A percentile compares a stretch with the other conserved stretches of the same genome.
Conservation (phyloP, 1,284 basidiomycete species). For the Sparassis latifolia region DNA sequence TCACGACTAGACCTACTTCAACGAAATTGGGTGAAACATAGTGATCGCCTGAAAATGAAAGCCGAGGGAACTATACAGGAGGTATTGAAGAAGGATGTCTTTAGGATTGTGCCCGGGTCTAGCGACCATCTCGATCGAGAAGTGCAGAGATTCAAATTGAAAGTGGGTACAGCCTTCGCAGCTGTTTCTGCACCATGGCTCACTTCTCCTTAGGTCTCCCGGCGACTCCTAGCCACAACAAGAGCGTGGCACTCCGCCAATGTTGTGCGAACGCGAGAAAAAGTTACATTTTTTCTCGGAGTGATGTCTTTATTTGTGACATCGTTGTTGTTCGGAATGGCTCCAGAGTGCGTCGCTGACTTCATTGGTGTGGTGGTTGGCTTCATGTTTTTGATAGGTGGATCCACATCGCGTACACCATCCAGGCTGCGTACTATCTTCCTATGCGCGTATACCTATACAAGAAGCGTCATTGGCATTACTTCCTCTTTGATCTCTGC, state of each 20-base stretch:
- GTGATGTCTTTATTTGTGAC: constrained; percentile 85
- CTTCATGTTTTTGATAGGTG: constrained; percentile 38
- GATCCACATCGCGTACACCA: constrained; percentile 74
- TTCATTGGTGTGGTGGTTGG: constrained; percentile 17
- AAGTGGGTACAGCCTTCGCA: constrained; percentile 28
- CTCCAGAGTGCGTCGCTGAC: constrained; percentile 62
- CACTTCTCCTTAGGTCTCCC: constrained; percentile 43
- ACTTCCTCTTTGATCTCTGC: constrained; percentile 91
- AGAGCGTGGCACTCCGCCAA: constrained; percentile 86
- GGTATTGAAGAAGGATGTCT: constrained; percentile 26
- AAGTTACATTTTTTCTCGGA: constrained; percentile 86
- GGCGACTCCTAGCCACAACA: constrained; percentile 64
- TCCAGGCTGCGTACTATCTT: constrained; percentile 71
- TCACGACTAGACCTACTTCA: constrained; percentile 87
- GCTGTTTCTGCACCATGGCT: no score
- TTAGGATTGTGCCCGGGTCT: constrained; percentile 38
- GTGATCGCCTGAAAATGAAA: constrained; percentile 72
- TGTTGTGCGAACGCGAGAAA: constrained; percentile 86
- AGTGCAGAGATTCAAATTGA: constrained; percentile 72
- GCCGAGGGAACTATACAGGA: constrained; percentile 58
- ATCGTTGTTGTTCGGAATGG: constrained; percentile 76
- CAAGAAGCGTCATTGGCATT: constrained; percentile 87
- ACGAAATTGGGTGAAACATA: constrained; percentile 80
- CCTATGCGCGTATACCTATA: constrained; percentile 78
- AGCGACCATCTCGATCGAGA: constrained; percentile 83